phyloP scores from a whole-genome alignment of 1,139 yeast species.

The Lodderomyces parapsilosis region DNA sequence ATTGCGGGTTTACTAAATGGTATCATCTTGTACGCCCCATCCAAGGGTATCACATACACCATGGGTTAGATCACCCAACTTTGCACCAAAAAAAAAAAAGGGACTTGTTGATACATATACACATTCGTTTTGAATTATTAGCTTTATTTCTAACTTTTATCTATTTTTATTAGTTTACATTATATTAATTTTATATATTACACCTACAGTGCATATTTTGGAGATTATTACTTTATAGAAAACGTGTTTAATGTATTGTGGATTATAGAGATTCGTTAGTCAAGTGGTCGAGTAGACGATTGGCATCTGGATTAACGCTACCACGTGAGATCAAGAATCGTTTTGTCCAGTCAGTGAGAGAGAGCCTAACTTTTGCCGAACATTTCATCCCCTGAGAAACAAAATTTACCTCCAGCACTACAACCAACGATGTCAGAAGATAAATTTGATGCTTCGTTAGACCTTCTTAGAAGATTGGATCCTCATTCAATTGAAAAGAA shows the following conservation, averaged over 20 bases:
- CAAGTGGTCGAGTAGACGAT: neutral
- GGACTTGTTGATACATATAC: neutral
- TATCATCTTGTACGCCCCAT: constrained; percentile 67
- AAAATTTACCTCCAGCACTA: no score
- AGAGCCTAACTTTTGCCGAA: no score
- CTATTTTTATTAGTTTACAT: neutral
- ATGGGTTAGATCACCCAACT: constrained; percentile 9
- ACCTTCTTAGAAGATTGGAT: constrained; percentile 79
- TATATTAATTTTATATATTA: neutral
- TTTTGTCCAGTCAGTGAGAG: no score
- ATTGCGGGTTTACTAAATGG: constrained; percentile 68
- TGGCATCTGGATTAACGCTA: neutral
- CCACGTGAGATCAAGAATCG: neutral
- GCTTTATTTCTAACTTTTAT: neutral
- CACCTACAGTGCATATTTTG: neutral
- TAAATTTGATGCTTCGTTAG: constrained; percentile 83
- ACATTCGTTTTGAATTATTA: neutral
- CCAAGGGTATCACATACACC: constrained; percentile 38
- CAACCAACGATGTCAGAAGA: constrained; percentile 26
- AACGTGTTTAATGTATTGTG: no score
- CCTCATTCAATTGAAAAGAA: constrained; percentile 68
- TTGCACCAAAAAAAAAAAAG: neutral
- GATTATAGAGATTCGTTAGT: no score
- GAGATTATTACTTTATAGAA: neutral
- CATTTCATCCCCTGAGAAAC: no score